Evolutionary conservation across 306 rosid species (phyloP).

Genomic region (Medicago lupulina): DNA sequence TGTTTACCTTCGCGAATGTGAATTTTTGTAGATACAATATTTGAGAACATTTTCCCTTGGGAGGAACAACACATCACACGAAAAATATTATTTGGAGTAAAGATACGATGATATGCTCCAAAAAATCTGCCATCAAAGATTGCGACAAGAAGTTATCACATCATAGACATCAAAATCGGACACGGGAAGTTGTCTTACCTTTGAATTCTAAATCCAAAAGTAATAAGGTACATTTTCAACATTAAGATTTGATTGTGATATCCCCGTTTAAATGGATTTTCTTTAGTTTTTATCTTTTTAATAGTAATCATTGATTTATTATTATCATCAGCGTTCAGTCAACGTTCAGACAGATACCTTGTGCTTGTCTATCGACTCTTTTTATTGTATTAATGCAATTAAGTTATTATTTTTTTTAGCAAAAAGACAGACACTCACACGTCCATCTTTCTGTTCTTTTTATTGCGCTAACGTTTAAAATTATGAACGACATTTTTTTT

Average conservation of each 20-base stretch:
- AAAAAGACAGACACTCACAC: no score
- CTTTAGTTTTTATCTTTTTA: no score
- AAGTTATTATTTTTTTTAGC: no score
- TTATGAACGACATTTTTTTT: no score
- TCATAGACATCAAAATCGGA: not conserved
- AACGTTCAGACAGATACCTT: no score
- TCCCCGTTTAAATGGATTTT: not conserved
- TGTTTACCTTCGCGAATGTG: not conserved
- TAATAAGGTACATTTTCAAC: constrained; percentile 30
- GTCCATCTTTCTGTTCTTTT: no score
- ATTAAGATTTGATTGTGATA: not conserved
- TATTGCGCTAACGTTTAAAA: no score
- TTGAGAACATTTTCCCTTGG: not conserved
- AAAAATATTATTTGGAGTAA: not conserved
- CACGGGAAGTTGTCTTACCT: not conserved
- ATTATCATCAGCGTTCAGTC: no score
- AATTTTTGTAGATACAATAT: constrained; percentile 13
- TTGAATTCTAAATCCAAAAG: constrained; percentile 1
- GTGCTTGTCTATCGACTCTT: no score
- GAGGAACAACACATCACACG: not conserved
- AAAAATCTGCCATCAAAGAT: constrained; percentile 38
- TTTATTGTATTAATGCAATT: no score
- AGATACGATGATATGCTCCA: constrained; percentile 29
- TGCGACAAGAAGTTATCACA: constrained; percentile 1
- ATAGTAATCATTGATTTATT: no score